A percentile compares a stretch with the other conserved stretches of the same genome.
These are phyloP conservation scores for Meira miltonrushii DNA, from an alignment of 1,284 basidiomycete species.

Conservation along the genomic window DNA sequence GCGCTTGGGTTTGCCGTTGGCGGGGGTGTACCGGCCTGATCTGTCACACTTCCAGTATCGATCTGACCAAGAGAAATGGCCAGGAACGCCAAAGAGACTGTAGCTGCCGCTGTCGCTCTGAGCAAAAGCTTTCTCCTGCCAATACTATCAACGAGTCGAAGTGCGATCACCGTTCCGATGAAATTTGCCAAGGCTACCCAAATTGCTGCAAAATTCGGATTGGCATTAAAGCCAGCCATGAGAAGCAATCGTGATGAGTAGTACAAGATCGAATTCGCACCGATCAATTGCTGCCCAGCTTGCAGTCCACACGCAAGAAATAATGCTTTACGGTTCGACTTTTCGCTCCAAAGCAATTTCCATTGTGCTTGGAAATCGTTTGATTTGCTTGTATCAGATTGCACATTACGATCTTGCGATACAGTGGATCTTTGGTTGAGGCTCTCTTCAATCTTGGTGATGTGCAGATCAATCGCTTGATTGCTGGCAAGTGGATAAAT, in stretches of 20 bases:
- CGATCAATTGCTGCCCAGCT: constrained; percentile 10
- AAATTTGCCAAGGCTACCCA: constrained; percentile 40
- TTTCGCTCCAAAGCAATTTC: constrained; percentile 19
- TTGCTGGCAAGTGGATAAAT: constrained; percentile 36
- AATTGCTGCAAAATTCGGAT: constrained; percentile 38
- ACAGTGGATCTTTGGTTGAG: constrained; percentile 14
- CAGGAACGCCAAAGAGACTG: constrained; percentile 26
- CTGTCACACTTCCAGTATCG: constrained; percentile 14
- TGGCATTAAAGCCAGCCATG: constrained; percentile 37
- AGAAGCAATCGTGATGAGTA: constrained; percentile 28
- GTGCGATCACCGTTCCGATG: constrained; percentile 30
- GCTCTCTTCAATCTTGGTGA: constrained; percentile 26
- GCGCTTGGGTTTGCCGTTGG: background rate
- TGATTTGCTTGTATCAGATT: background rate
- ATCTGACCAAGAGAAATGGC: constrained; percentile 26
- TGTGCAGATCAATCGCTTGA: constrained; percentile 20
- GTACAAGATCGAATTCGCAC: constrained; percentile 24
- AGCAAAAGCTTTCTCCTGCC: constrained; percentile 37
- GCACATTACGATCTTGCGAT: background rate
- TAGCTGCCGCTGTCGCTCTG: constrained; percentile 29
- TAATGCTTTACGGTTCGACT: constrained; percentile 24
- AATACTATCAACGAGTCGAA: constrained; percentile 33
- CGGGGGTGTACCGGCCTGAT: constrained; percentile 2
- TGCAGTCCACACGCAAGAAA: constrained; percentile 30
- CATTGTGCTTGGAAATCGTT: constrained; percentile 23